phyloP scores from a whole-genome alignment of 2,329 filamentous ascomycete genomes.

The Mycosphaerella sp. region DNA sequence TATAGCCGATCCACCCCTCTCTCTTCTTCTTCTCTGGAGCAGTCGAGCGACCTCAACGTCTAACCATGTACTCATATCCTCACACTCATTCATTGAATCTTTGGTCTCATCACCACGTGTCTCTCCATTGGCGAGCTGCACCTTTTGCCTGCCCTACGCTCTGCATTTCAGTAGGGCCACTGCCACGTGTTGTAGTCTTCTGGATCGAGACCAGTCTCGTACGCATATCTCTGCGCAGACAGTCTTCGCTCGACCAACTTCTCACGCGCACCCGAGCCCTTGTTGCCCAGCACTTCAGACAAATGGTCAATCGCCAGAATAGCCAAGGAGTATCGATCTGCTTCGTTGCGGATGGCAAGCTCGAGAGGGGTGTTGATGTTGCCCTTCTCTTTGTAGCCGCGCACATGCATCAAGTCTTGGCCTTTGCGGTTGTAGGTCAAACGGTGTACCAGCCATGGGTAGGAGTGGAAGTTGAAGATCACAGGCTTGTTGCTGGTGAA shows the following conservation, averaged over 20 bases:
- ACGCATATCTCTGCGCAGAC: constrained; percentile 57
- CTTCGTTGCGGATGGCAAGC: constrained; percentile 69
- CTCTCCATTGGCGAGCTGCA: background rate
- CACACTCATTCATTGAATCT: background rate
- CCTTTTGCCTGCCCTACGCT: background rate
- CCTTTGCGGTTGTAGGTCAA: constrained; percentile 70
- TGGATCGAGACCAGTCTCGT: constrained; percentile 65
- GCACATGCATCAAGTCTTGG: constrained; percentile 62
- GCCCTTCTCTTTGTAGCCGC: constrained; percentile 75
- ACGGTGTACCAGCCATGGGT: constrained; percentile 73
- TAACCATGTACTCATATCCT: background rate
- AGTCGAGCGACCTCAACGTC: no score
- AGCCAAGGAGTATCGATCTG: constrained; percentile 69
- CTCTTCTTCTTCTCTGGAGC: background rate
- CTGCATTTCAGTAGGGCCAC: constrained; percentile 49
- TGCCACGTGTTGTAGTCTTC: constrained; percentile 59
- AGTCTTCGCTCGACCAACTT: constrained; percentile 60
- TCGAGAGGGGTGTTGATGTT: constrained; percentile 78
- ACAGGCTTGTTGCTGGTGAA: constrained; percentile 68
- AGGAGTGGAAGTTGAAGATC: constrained; percentile 80
- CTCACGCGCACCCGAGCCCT: constrained; percentile 57
- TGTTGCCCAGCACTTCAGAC: constrained; percentile 54
- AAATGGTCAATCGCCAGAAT: constrained; percentile 71
- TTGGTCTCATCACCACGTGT: background rate
- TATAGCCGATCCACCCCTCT: no score